Conservation (phyloP, 1,284 basidiomycete species). For the Amylostereum chailletii region DNA sequence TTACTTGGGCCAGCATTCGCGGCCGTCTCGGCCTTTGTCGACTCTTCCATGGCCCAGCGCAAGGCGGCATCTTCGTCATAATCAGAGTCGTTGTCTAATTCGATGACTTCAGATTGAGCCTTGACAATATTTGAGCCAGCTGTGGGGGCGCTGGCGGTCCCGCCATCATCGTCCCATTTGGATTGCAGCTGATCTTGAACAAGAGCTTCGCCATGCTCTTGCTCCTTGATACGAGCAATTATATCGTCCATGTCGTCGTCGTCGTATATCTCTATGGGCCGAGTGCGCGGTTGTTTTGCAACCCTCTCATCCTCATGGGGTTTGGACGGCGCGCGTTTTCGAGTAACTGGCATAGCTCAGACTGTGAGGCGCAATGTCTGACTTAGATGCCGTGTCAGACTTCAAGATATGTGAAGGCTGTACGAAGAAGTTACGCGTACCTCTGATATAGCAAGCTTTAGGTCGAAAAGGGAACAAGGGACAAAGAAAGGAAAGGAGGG, state of each 20-base stretch:
- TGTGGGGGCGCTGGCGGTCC: too few relatives aligned
- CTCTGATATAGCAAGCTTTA: too few relatives aligned
- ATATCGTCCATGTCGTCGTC: slow-evolving; percentile 29
- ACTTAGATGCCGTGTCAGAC: too few relatives aligned
- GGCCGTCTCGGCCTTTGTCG: not conserved
- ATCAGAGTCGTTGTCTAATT: not conserved
- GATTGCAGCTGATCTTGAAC: not conserved
- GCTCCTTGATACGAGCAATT: slow-evolving; percentile 30
- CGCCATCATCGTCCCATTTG: too few relatives aligned
- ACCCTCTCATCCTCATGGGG: not conserved
- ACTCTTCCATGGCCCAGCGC: slow-evolving; percentile 1
- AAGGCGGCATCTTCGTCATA: not conserved
- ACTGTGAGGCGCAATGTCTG: too few relatives aligned
- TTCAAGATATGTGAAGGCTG: too few relatives aligned
- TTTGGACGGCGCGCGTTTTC: slow-evolving; percentile 10
- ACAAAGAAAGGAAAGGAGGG: too few relatives aligned
- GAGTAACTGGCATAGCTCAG: not conserved
- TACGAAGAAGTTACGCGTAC: too few relatives aligned
- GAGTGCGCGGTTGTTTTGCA: slow-evolving; percentile 2
- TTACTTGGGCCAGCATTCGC: not conserved
- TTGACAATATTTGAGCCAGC: too few relatives aligned
- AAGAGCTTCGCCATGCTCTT: slow-evolving; percentile 34
- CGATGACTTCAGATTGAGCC: slow-evolving; percentile 6
- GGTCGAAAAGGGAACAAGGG: too few relatives aligned
- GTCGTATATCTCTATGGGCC: slow-evolving; percentile 10